phyloP scores from a whole-genome alignment of 805 yeast genomes.

The Yamadazyma kitorensis region DNA sequence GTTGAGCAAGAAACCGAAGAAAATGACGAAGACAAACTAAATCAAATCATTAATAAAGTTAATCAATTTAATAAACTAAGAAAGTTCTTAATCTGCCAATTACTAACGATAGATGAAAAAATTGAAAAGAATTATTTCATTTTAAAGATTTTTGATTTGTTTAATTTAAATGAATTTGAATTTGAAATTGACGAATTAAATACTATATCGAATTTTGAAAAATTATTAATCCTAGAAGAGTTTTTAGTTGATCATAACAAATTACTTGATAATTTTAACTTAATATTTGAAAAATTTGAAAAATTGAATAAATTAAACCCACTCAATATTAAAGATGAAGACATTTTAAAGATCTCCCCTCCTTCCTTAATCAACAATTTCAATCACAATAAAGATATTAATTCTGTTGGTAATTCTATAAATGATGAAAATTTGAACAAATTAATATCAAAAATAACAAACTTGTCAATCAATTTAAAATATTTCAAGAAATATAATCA shows the following conservation, averaged over 20 bases:
- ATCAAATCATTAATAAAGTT: constrained; percentile 8
- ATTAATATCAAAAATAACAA: constrained; percentile 29
- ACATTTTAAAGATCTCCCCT: constrained; percentile 3
- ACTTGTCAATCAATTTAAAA: constrained; percentile 31
- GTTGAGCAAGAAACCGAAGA: constrained; percentile 16
- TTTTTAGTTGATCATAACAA: constrained; percentile 23
- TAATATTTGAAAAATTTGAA: constrained; percentile 28
- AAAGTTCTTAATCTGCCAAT: constrained; percentile 36
- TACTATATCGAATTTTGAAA: constrained; percentile 13
- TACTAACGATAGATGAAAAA: constrained; percentile 33
- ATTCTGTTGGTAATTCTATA: too few species aligned
- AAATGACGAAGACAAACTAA: constrained; percentile 6
- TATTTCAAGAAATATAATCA: constrained; percentile 37
- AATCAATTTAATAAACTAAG: constrained; percentile 34
- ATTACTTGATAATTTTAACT: constrained; percentile 19
- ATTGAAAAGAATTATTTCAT: constrained; percentile 29
- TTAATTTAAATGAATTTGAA: constrained; percentile 10
- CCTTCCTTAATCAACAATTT: not conserved
- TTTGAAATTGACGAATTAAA: constrained; percentile 6
- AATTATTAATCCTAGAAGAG: constrained; percentile 17
- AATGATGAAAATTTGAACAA: constrained; percentile 20
- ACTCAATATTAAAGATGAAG: constrained; percentile 3
- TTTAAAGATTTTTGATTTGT: constrained; percentile 23
- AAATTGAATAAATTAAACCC: constrained; percentile 5
- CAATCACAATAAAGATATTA: not conserved